Evolutionary conservation across 1,284 basidiomycete species (phyloP).

Genomic region (Gomphus bonarii): DNA sequence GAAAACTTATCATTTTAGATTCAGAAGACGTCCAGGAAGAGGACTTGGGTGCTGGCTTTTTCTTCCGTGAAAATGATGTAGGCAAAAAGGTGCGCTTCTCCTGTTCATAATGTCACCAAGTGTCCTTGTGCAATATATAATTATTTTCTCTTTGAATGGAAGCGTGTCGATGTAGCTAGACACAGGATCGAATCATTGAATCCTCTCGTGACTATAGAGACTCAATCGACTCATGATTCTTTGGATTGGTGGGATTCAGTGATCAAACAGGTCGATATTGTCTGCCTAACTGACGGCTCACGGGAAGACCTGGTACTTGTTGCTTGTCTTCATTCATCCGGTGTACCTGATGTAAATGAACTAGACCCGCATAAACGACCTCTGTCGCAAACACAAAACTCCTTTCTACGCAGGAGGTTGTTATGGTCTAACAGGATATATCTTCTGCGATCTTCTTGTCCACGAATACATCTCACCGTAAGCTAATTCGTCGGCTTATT

Average conservation of each 20-base stretch:
- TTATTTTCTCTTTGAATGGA: constrained; percentile 11
- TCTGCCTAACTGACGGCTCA: constrained; percentile 75
- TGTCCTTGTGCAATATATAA: background rate
- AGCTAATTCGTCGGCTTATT: constrained; percentile 21
- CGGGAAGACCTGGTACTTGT: constrained; percentile 57
- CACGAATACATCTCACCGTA: constrained; percentile 82
- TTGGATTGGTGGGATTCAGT: constrained; percentile 48
- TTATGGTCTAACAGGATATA: constrained; percentile 88
- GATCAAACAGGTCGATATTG: constrained; percentile 61
- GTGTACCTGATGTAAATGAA: background rate
- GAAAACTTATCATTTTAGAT: constrained; percentile 62
- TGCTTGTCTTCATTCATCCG: background rate
- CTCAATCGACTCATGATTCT: constrained; percentile 41
- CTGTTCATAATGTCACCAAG: background rate
- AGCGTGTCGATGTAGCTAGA: constrained; percentile 82
- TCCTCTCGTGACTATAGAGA: constrained; percentile 79
- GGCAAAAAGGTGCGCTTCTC: constrained; percentile 64
- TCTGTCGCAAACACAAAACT: constrained; percentile 59
- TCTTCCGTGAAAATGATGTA: constrained; percentile 88
- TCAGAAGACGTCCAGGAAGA: constrained; percentile 51
- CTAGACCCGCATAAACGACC: constrained; percentile 69
- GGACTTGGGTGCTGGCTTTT: constrained; percentile 89
- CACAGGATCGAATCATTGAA: constrained; percentile 82
- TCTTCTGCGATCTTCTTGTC: constrained; percentile 84
- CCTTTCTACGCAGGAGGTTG: constrained; percentile 85